Evolutionary conservation across 345 rosid species (phyloP).

Genomic region (Erodium maritimum): DNA sequence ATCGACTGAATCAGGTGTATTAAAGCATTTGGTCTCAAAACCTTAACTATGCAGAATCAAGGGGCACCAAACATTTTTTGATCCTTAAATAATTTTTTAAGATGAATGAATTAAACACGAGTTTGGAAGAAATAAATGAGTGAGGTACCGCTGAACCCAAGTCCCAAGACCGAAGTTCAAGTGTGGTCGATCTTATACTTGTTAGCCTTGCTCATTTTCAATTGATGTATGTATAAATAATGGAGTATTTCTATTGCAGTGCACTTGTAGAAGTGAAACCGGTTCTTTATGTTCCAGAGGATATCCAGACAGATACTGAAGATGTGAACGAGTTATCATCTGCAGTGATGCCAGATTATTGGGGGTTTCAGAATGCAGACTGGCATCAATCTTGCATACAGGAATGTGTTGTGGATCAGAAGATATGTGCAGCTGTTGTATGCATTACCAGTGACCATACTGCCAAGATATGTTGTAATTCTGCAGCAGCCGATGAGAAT

Average conservation of each 20-base stretch:
- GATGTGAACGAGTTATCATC: slow-evolving; percentile 14
- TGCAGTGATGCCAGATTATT: slow-evolving; percentile 15
- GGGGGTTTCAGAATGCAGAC: slow-evolving; percentile 53
- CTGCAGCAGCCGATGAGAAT: slow-evolving; percentile 8
- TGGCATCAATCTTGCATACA: slow-evolving; percentile 80
- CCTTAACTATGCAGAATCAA: no score
- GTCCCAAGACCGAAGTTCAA: no score
- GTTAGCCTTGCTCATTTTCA: neutral
- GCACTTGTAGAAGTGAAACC: slow-evolving; percentile 91
- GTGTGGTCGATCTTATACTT: no score
- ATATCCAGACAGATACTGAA: slow-evolving; percentile 21
- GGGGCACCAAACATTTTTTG: no score
- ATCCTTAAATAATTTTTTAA: no score
- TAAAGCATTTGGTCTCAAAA: no score
- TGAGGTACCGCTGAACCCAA: no score
- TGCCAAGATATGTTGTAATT: slow-evolving; percentile 31
- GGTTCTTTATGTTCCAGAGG: slow-evolving; percentile 44
- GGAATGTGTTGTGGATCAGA: slow-evolving; percentile 52
- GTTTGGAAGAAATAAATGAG: no score
- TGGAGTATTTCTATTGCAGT: slow-evolving; percentile 27
- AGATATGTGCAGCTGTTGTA: slow-evolving; percentile 47
- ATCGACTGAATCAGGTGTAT: no score
- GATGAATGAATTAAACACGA: no score
- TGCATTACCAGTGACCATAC: slow-evolving; percentile 39
- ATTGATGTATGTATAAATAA: neutral